These are phyloP conservation scores for Pichia exigua DNA, from an alignment of 805 yeast species.

Conservation along the genomic window DNA sequence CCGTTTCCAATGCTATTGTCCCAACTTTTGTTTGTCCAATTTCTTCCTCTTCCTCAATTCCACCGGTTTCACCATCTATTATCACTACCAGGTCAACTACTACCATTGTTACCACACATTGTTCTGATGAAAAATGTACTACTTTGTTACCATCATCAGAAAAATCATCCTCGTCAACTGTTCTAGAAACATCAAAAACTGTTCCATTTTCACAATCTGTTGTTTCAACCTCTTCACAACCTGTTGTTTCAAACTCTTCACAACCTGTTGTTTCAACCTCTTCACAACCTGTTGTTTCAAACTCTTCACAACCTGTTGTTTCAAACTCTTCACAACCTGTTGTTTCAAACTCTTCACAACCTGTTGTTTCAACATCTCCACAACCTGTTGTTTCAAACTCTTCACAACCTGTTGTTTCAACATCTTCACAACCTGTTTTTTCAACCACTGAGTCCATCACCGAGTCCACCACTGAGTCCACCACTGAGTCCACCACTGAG, in stretches of 20 bases:
- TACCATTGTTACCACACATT: neutral
- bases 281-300: neutral
- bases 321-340: neutral
- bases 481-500: neutral
- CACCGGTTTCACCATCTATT: neutral
- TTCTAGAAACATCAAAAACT: neutral
- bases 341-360: no score
- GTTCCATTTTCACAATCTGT: neutral
- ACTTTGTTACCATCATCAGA: neutral
- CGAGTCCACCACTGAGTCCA: neutral
- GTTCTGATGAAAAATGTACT: neutral
- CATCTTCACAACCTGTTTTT: neutral
- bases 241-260: neutral
- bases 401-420: no score
- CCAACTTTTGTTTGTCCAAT: slow-evolving; percentile 6
- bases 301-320: no score
- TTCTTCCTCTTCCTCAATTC: slow-evolving; percentile 3
- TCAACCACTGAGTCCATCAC: neutral
- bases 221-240: neutral
- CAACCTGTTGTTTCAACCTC: neutral
- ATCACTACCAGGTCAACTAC: neutral
- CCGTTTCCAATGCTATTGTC: slow-evolving; percentile 2
- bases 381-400: neutral
- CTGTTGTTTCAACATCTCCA: neutral
- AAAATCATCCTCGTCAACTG: neutral